These are phyloP conservation scores for Tylopilus subfusipes DNA, from an alignment of 768 basidiomycete species.

Conservation along the genomic window DNA sequence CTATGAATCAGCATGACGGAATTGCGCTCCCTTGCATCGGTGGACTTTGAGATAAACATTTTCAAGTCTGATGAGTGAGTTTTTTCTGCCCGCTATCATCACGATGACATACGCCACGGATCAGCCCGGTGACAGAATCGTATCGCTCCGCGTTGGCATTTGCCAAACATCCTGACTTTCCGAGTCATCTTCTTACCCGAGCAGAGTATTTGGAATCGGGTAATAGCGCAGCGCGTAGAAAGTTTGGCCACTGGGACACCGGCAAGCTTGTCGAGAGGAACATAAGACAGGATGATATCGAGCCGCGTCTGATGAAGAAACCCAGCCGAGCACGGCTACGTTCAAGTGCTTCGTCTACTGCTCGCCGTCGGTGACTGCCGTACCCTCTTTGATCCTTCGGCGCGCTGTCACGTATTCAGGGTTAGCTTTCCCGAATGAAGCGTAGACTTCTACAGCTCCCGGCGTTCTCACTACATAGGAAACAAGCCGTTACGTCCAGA, in stretches of 20 bases:
- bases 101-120: constrained; percentile 17
- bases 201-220: constrained; percentile 86
- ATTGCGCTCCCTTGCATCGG: constrained; percentile 76
- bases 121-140: constrained; percentile 63
- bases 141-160: constrained; percentile 61
- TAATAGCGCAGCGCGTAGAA: constrained; percentile 67
- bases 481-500: background rate
- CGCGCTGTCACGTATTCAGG: constrained; percentile 17
- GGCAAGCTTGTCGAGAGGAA: constrained; percentile 23
- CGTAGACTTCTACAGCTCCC: background rate
- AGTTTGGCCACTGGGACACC: constrained; percentile 63
- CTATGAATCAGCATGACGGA: constrained; percentile 57
- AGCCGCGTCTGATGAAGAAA: constrained; percentile 26
- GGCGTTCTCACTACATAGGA: background rate
- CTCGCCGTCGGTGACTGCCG: constrained; percentile 30
- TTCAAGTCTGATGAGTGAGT: constrained; percentile 74
- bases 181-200: constrained; percentile 58
- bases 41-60: constrained; percentile 70
- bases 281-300: constrained; percentile 19
- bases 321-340: constrained; percentile 29
- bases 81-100: constrained; percentile 5
- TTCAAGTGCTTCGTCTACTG: constrained; percentile 12
- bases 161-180: constrained; percentile 49
- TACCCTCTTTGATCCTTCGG: constrained; percentile 4
- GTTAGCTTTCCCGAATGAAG: constrained; percentile 12